phyloP scores from a whole-genome alignment of 75 land plant genomes.

The Pinus albicaulis region DNA sequence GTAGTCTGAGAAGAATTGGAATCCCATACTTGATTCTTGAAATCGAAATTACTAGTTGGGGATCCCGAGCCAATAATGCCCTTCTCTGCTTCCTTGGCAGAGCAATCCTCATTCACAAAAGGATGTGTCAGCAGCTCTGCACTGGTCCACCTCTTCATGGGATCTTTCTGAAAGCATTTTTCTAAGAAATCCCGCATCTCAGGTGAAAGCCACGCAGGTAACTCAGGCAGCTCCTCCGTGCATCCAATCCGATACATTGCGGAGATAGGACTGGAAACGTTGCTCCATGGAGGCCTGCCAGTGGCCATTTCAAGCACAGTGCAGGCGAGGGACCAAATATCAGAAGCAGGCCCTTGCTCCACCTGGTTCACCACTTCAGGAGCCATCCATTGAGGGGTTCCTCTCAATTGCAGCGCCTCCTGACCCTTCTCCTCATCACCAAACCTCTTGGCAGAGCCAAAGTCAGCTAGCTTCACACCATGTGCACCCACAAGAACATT shows the following conservation, averaged over 20 bases:
- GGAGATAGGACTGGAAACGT: conserved; percentile 23
- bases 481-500: conserved; percentile 45
- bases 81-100: not conserved
- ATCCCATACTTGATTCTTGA: not conserved
- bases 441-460: conserved; percentile 52
- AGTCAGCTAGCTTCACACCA: conserved; percentile 74
- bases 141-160: conserved; percentile 55
- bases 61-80: not conserved
- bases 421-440: too few species aligned
- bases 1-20: too few species aligned
- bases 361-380: conserved; percentile 32
- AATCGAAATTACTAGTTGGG: not conserved
- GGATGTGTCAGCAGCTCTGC: conserved; percentile 67
- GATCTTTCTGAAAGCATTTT: conserved; percentile 58
- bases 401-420: conserved; percentile 7
- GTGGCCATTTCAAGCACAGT: conserved; percentile 48
- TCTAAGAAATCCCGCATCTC: conserved; percentile 61
- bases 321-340: conserved; percentile 31
- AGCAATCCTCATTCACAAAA: not conserved
- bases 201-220: conserved; percentile 51
- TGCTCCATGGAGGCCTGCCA: conserved; percentile 35
- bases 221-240: conserved; percentile 42
- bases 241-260: conserved; percentile 60
- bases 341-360: conserved; percentile 35
- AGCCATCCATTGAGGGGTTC: conserved; percentile 52